Conservation (phyloP, 345 rosid species). For the Mallotus nudiflorus region DNA sequence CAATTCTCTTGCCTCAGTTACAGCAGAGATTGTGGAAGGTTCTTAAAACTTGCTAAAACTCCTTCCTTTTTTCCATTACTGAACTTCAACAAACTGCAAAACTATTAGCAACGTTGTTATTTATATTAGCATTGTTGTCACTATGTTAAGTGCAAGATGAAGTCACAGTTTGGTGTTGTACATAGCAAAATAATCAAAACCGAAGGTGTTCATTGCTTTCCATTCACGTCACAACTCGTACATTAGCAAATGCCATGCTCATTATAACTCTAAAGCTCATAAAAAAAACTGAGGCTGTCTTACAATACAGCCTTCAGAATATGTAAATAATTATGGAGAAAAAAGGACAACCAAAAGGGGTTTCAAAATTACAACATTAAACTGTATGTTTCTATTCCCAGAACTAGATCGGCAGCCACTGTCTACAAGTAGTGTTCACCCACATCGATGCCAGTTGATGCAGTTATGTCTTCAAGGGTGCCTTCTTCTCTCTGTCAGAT, state of each 20-base stretch:
- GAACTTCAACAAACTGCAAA: too few relatives aligned
- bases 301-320: background rate
- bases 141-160: too few relatives aligned
- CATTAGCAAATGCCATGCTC: background rate
- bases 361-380: conserved; percentile 5
- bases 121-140: too few relatives aligned
- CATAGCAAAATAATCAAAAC: too few relatives aligned
- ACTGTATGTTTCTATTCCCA: background rate
- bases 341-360: background rate
- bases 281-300: background rate
- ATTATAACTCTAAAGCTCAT: conserved; percentile 4
- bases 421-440: background rate
- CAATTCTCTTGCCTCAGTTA: too few relatives aligned
- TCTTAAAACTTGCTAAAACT: too few relatives aligned
- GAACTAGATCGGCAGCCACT: background rate
- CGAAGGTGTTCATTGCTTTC: too few relatives aligned
- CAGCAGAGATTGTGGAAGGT: too few relatives aligned
- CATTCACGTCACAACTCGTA: too few relatives aligned
- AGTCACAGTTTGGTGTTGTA: too few relatives aligned
- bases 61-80: too few relatives aligned
- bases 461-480: conserved; percentile 79
- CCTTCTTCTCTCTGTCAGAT: conserved; percentile 96
- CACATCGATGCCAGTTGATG: background rate
- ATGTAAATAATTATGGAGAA: background rate
- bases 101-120: too few relatives aligned